Percentiles rank a stretch among this genome's conserved stretches.
phyloP scores from a whole-genome alignment of 495 filamentous ascomycete species.

The Lasiosphaeria ovina region DNA sequence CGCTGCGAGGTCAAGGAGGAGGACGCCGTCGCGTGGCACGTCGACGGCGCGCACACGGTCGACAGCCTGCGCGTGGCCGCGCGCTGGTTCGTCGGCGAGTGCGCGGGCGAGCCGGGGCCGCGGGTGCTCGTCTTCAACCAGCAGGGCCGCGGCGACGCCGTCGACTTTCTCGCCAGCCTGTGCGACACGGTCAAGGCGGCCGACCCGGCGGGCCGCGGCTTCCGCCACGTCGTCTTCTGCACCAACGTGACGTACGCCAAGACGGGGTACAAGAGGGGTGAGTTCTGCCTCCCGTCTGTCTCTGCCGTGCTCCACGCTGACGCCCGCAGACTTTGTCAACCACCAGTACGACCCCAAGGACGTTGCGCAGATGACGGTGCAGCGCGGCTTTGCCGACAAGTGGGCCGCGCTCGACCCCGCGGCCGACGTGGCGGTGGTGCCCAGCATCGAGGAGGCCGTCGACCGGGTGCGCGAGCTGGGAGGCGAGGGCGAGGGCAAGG shows the following conservation, averaged over 20 bases:
- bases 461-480: constrained; percentile 57
- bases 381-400: constrained; percentile 67
- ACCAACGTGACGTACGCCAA: constrained; percentile 78
- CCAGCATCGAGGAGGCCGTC: constrained; percentile 85
- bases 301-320: constrained; percentile 26
- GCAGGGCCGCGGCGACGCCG: constrained; percentile 78
- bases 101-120: constrained; percentile 38
- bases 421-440: constrained; percentile 61
- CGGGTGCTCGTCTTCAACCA: constrained; percentile 95
- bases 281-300: constrained; percentile 1
- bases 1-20: constrained; percentile 77
- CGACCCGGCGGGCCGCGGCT: constrained; percentile 48
- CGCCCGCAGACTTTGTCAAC: constrained; percentile 64
- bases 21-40: constrained; percentile 71
- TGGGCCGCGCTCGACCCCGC: constrained; percentile 67
- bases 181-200: constrained; percentile 49
- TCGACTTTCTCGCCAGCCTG: constrained; percentile 66
- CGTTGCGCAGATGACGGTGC: constrained; percentile 67
- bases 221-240: constrained; percentile 83
- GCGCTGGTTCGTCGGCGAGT: constrained; percentile 68
- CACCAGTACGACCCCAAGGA: constrained; percentile 66
- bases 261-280: constrained; percentile 61
- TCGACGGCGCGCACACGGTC: constrained; percentile 89
- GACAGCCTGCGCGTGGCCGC: constrained; percentile 80
- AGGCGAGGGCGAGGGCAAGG: constrained; percentile 27